These are phyloP conservation scores for Oxalis stricta DNA, from an alignment of 441 rosid genomes.

Conservation along the genomic window DNA sequence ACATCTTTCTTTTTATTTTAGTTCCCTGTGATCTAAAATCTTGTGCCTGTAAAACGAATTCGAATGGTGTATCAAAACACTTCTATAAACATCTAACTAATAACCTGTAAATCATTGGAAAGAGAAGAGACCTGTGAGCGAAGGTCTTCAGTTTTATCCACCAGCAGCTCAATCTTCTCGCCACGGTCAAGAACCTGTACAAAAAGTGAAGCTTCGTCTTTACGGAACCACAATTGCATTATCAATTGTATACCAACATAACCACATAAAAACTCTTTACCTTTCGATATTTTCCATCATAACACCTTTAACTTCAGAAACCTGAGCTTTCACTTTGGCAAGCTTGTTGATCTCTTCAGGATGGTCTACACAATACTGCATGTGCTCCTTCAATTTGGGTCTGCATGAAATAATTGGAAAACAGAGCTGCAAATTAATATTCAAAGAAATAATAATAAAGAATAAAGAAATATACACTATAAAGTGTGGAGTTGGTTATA, in stretches of 20 bases:
- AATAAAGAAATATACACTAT: neutral
- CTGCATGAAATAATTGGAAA: constrained; percentile 14
- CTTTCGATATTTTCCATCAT: constrained; percentile 73
- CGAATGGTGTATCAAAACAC: constrained; percentile 1
- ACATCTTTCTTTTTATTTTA: constrained; percentile 79
- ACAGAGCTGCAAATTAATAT: constrained; percentile 1
- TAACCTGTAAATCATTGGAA: too few relatives aligned
- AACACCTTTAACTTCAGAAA: constrained; percentile 57
- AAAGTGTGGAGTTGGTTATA: constrained; percentile 2
- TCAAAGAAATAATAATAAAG: neutral
- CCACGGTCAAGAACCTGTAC: constrained; percentile 61
- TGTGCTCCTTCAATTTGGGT: constrained; percentile 50
- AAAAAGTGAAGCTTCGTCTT: neutral
- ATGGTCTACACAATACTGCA: constrained; percentile 55
- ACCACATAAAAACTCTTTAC: too few relatives aligned
- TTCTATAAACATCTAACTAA: neutral
- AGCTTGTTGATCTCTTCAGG: constrained; percentile 64
- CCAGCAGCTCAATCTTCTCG: constrained; percentile 54
- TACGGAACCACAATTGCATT: neutral
- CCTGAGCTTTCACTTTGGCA: constrained; percentile 58
- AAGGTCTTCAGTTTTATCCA: constrained; percentile 59
- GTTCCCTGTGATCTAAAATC: constrained; percentile 89
- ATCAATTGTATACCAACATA: too few relatives aligned
- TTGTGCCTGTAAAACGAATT: constrained; percentile 48
- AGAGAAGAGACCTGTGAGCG: constrained; percentile 41